These are phyloP conservation scores for Malassezia brasiliensis DNA, from an alignment of 1,284 basidiomycete genomes.

Conservation along the genomic window DNA sequence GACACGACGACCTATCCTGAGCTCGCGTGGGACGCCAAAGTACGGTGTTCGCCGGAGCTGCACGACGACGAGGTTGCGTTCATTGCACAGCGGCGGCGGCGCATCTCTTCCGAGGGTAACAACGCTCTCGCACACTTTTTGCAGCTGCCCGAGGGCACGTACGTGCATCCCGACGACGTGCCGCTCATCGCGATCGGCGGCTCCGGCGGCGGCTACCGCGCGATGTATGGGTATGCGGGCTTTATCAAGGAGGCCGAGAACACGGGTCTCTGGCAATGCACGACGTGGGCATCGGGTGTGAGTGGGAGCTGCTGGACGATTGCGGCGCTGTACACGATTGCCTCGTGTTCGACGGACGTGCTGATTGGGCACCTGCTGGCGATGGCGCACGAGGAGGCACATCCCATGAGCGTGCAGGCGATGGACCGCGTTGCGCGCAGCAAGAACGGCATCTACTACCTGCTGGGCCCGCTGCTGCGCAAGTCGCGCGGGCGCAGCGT, in stretches of 20 bases:
- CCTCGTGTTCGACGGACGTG: conserved; percentile 23
- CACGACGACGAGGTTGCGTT: conserved; percentile 27
- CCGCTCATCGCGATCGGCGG: conserved; percentile 45
- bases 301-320: conserved; percentile 48
- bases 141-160: conserved; percentile 26
- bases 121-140: conserved; percentile 24
- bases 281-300: conserved; percentile 42
- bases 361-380: conserved; percentile 30
- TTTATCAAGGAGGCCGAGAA: conserved; percentile 35
- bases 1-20: conserved; percentile 35
- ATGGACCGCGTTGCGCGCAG: conserved; percentile 37
- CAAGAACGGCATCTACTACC: conserved; percentile 35
- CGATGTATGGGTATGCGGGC: conserved; percentile 37
- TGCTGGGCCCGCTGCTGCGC: conserved; percentile 35
- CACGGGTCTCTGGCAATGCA: conserved; percentile 37
- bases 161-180: conserved; percentile 44
- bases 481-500: conserved; percentile 34
- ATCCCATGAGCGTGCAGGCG: conserved; percentile 39
- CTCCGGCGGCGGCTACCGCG: conserved; percentile 48
- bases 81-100: conserved; percentile 18
- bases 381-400: conserved; percentile 33
- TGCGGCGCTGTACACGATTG: conserved; percentile 34
- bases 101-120: conserved; percentile 21
- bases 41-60: conserved; percentile 25
- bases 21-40: conserved; percentile 33